Evolutionary conservation across 163 green algal species (phyloP).

Genomic region (Dunaliella salina): DNA sequence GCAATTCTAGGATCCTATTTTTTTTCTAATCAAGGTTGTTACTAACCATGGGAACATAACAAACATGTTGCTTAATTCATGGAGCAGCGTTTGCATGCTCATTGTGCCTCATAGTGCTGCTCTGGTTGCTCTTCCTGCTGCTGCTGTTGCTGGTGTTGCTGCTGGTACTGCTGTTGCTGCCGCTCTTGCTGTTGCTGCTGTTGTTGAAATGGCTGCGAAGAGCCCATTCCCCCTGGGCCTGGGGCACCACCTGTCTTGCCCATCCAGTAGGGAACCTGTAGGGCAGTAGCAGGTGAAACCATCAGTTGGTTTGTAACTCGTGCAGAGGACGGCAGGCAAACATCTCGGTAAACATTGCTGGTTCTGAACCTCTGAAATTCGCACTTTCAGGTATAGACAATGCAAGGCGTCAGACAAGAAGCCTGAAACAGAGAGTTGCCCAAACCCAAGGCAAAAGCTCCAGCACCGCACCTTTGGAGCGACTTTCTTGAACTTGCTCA

Average conservation of each 20-base stretch:
- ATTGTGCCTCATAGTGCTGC: neutral
- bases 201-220: neutral
- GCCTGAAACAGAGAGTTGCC: no score
- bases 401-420: no score
- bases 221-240: neutral
- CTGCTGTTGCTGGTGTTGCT: neutral
- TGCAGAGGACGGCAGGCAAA: neutral
- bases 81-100: no score
- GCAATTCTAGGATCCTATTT: no score
- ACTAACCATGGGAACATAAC: no score
- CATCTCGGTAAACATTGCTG: neutral
- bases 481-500: constrained; percentile 46
- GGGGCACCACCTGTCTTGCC: neutral
- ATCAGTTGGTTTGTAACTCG: no score
- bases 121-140: neutral
- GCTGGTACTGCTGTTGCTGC: neutral
- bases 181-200: neutral
- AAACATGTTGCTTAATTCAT: no score
- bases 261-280: neutral
- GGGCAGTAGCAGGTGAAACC: neutral
- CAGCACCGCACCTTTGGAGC: constrained; percentile 2
- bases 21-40: no score
- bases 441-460: neutral
- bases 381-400: neutral
- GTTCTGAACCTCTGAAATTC: neutral